Base-by-base conservation (phyloP, 75 land plant species). In the Azolla pinnata region DNA sequence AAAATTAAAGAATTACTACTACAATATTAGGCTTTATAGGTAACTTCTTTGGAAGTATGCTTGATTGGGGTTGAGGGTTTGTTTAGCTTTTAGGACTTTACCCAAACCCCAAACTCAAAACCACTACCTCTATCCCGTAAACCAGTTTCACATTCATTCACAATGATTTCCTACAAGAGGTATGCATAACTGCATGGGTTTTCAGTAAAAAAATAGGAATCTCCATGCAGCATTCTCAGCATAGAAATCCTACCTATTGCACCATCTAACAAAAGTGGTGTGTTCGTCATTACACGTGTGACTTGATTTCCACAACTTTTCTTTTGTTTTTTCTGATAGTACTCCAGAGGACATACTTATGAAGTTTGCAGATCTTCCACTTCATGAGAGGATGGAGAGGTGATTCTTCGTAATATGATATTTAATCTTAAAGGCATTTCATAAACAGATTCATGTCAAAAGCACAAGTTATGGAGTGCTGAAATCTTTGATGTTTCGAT, bases 301-400 rank as follows among this genome's bases (percentile, higher is more conserved):
- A 7, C 42, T 38, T 14, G 42, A 38, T 7, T 38, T 38, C 14
- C 42, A 7, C 42, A 7, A 14, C 14, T 14, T 38, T 38, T 14
- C 14, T 7, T 14, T 38, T 14, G 17, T 3, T 14, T 4, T 46
- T 2, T 46, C 14, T 46, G 2, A 46, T 52, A 52, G 54, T 14
- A 26, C 54, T 52, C 54, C 81, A 45, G 87, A 83, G 29, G 80
- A 80, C 7, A 78, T 83, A 44, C 64, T 83, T 29, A 67, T 64
- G 71, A 70, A 68, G 46, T 80, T 77, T 58, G 77, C 87, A 27
- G 69, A 83, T 62, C 59, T 83, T 48, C 63, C 87, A 8, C 83
- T 83, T 44, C 87, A 83, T 31, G 87, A 83, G 57, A 80, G 87
- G 57, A 78, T 80, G 32, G 80, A 83, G 71, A 76, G 87, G 87